Base-by-base conservation (phyloP, 805 yeast species). In the Wickerhamiella nectarea region DNA sequence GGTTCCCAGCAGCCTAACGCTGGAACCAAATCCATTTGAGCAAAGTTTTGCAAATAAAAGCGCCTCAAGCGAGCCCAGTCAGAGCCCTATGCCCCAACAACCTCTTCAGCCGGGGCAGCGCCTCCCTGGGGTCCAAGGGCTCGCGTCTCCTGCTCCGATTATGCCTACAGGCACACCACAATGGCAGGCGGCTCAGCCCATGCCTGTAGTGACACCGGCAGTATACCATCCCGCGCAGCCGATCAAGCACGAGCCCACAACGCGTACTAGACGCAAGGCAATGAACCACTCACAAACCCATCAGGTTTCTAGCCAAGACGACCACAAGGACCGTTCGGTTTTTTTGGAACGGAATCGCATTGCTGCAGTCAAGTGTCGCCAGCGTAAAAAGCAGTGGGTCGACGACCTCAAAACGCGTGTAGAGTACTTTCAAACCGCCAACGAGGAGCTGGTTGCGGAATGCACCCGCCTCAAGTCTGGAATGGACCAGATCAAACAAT, bases 21-120 rank as follows among this genome's bases (percentile, higher is more conserved):
- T 86, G 46, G 98, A 91, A 60, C 95, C 91, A 8, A 89, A 89
- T 56, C 96, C 96, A 4, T 89, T 89, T 58, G 98, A 89, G 61
- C 82, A 80, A 60, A 82, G 94, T 41, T 89, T 89, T 65, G 95
- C 91, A n/a, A 64, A 76, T 2, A 76, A 37, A 24, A 36, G 41
- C 20, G 18, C 28, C 7, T 15, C 18, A 7, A 34, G 36, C 11
- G 26, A 39, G 34, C 14, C 19, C 21, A 31, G 20, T 10, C 40
- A 43, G 42, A 36, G 29, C 25, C 43, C 18, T 12, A 25, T 18
- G 29, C 25, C 38, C 12, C 41, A 24, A 22, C 34, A 34, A 7
- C 38, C 15, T 12, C 39, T 9, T 14, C 35, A 8, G 8, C 24
- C 24, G 34, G 44, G 24, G 41, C 38, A 39, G 37, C 18, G 31